A percentile compares a stretch with the other conserved stretches of the same genome.
Evolutionary conservation across 257 asterid species (phyloP).

Genomic region (Mentha longifolia): DNA sequence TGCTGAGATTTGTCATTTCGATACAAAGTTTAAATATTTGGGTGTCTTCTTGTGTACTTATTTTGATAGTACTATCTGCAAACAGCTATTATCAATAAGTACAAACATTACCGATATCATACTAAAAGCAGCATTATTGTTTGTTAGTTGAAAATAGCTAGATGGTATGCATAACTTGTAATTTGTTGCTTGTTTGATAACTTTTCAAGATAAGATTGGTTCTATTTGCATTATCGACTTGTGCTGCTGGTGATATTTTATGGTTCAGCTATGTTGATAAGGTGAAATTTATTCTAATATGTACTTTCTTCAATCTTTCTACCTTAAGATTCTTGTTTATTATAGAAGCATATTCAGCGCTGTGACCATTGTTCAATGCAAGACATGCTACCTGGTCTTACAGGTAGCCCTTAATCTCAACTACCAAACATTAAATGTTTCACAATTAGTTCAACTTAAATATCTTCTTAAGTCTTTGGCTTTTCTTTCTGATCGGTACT

Average conservation of each 20-base stretch:
- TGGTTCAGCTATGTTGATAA: slow-evolving; percentile 16
- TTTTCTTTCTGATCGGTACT: slow-evolving; percentile 21
- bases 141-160: slow-evolving; percentile 24
- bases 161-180: neutral
- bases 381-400: slow-evolving; percentile 79
- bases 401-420: slow-evolving; percentile 60
- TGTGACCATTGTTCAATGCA: slow-evolving; percentile 80
- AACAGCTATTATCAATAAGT: neutral
- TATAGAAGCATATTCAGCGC: slow-evolving; percentile 77
- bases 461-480: neutral
- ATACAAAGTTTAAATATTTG: neutral
- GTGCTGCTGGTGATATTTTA: slow-evolving; percentile 2
- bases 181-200: neutral
- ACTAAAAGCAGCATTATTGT: neutral
- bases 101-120: neutral
- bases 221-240: slow-evolving; percentile 16
- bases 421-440: slow-evolving; percentile 17
- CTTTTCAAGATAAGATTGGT: slow-evolving; percentile 6
- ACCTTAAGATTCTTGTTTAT: slow-evolving; percentile 32
- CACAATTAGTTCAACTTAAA: slow-evolving; percentile 9
- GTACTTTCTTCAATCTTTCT: slow-evolving; percentile 13
- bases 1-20: slow-evolving; percentile 27
- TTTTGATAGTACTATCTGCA: neutral
- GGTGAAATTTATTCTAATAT: slow-evolving; percentile 2
- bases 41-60: slow-evolving; percentile 15